Evolutionary conservation across 768 basidiomycete genomes (phyloP), one percentile per base, ranked within the genome.

Genomic region (Neoboletus subvelutipes): DNA sequence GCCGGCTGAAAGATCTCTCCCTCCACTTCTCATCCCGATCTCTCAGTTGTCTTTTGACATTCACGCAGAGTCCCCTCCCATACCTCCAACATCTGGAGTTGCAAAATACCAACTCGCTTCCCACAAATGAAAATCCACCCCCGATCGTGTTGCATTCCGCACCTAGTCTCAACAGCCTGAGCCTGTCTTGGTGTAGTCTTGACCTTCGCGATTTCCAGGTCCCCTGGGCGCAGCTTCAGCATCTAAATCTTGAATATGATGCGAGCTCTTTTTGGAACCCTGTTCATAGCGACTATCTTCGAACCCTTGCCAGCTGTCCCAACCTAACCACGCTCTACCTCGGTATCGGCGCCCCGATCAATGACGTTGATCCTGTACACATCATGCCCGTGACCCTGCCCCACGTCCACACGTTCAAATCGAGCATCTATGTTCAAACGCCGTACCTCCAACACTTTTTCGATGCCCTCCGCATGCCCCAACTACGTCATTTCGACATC

Each of bases 231-330:
- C 71, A 73, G 54, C 58, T 71, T 39, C 64, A 62, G 29, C 51
- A 67, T 45, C 59, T 71, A 2, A 64, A 60, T 36, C 71, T 71
- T 40, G 62, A 70, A 22, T 61, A 71, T 20, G 57, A 71, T 31
- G 71, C 70, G 2, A 62, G 59, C 59, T 31, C 70, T 1, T 66
- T 59, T 53, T 71, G 71, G 71, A 70, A 65, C 24, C 60, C 67
- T 3, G 59, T 64, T 9, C 70, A 71, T 18, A 70, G 58, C 45
- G 65, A 73, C 36, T 70, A 73, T 29, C 63, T 71, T 2, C 45
- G 47, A 48, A 54, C 47, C 45, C 67, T 71, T 39, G 48, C 64
- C 22, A 37, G 39, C 46, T 71, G 71, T 54, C 57, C 63, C 52
- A 71, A 70, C 49, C 55, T 73, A 22, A 58, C 58, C 37, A 58